Conservation (phyloP, 1,284 basidiomycete species). For the Ceraceosorus guamensis region DNA sequence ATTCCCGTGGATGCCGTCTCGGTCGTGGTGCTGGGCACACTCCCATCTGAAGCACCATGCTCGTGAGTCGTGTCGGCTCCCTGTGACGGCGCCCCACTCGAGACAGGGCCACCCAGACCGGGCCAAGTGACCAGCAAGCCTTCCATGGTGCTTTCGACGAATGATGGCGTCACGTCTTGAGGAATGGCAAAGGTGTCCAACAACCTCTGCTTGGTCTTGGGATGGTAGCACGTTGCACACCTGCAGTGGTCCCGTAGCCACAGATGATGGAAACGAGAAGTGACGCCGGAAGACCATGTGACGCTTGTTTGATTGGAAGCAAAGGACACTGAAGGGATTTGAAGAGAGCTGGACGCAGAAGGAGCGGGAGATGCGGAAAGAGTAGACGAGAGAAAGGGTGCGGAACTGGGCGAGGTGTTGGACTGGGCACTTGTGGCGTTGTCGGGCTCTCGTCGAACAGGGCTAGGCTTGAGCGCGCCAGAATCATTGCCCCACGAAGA, state of each 20-base stretch:
- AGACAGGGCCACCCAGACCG: too few relatives aligned
- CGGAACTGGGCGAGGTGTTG: too few relatives aligned
- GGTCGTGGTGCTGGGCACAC: neutral
- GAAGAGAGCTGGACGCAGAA: too few relatives aligned
- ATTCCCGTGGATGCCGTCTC: constrained; percentile 5
- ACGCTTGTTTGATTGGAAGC: neutral
- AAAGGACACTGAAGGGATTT: too few relatives aligned
- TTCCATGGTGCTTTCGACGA: constrained; percentile 58
- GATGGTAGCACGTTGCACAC: constrained; percentile 78
- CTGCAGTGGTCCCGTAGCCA: constrained; percentile 82
- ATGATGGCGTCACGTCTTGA: constrained; percentile 61
- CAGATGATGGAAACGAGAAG: constrained; percentile 54
- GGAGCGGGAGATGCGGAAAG: too few relatives aligned
- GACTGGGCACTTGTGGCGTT: too few relatives aligned
- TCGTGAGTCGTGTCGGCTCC: neutral
- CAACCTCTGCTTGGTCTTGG: constrained; percentile 79
- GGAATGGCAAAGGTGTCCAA: constrained; percentile 79
- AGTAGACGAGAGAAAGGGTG: too few relatives aligned
- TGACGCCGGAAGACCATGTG: constrained; percentile 46
- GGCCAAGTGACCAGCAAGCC: constrained; percentile 62
- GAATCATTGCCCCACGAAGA: too few relatives aligned
- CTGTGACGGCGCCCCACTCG: neutral
- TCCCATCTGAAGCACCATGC: neutral
- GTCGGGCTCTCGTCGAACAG: too few relatives aligned
- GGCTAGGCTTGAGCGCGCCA: too few relatives aligned